Evolutionary conservation across 768 basidiomycete species (phyloP).

Genomic region (Boletus sensibilis): DNA sequence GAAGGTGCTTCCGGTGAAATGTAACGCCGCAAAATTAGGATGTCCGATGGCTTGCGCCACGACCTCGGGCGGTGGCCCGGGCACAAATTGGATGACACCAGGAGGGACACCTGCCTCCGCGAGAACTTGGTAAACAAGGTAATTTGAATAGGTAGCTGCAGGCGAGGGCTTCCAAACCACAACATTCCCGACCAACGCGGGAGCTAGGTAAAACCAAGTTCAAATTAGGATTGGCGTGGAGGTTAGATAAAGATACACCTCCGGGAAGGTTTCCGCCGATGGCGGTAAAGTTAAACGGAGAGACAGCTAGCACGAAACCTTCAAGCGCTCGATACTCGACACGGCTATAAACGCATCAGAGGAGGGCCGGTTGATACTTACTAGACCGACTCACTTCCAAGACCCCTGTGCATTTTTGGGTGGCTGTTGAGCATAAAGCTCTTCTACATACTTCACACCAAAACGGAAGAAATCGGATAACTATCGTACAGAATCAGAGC

Average conservation of each 20-base stretch:
- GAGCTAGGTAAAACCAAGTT: conserved; percentile 46
- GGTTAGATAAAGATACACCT: conserved; percentile 35
- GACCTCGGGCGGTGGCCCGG: conserved; percentile 81
- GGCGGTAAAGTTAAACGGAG: conserved; percentile 98
- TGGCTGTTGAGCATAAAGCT: conserved; percentile 90
- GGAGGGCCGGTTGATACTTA: background rate
- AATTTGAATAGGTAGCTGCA: conserved; percentile 92
- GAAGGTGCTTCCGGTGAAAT: conserved; percentile 95
- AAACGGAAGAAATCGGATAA: conserved; percentile 94
- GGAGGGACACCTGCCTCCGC: conserved; percentile 92
- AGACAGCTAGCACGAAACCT: conserved; percentile 96
- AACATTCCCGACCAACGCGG: conserved; percentile 93
- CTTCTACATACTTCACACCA: conserved; percentile 94
- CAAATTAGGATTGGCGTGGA: background rate
- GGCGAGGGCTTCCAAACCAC: conserved; percentile 98
- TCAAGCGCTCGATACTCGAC: conserved; percentile 96
- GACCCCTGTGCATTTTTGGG: conserved; percentile 78
- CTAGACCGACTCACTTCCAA: conserved; percentile 79
- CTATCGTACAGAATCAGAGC: conserved; percentile 35
- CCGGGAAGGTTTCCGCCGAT: conserved; percentile 94
- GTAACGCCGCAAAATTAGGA: conserved; percentile 79
- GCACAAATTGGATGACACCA: conserved; percentile 96
- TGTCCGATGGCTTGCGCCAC: conserved; percentile 82
- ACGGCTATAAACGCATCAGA: conserved; percentile 53
- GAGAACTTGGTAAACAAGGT: conserved; percentile 86